Conservation (phyloP, 2,329 filamentous ascomycete genomes). For the Clonostachys chloroleuca region DNA sequence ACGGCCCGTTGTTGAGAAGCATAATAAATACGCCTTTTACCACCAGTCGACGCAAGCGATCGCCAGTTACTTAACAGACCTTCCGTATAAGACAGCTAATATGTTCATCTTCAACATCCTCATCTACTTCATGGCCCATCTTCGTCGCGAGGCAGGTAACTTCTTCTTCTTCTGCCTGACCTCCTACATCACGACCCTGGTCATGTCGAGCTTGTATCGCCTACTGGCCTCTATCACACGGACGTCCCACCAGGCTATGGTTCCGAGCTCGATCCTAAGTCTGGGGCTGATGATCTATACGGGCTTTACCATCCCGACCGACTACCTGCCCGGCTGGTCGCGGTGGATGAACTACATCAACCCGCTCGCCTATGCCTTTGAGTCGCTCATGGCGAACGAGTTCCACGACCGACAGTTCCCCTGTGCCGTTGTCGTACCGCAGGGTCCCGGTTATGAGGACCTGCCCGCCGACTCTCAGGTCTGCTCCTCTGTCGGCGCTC, state of each 20-base stretch:
- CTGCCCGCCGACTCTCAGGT: slow-evolving; percentile 36
- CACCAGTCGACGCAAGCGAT: slow-evolving; percentile 52
- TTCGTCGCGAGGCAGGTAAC: slow-evolving; percentile 1
- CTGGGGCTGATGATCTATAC: slow-evolving; percentile 39
- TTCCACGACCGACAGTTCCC: slow-evolving; percentile 61
- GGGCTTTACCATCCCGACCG: slow-evolving; percentile 33
- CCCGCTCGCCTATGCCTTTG: slow-evolving; percentile 76
- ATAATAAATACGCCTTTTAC: slow-evolving; percentile 45
- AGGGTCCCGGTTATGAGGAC: slow-evolving; percentile 9
- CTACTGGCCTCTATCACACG: slow-evolving; percentile 8
- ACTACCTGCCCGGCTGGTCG: slow-evolving; percentile 39
- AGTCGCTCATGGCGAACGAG: slow-evolving; percentile 78
- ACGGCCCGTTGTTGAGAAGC: slow-evolving; percentile 54
- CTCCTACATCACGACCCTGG: slow-evolving; percentile 66
- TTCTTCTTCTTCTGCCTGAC: slow-evolving; percentile 60
- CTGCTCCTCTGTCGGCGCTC: slow-evolving; percentile 54
- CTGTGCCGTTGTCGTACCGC: slow-evolving; percentile 45
- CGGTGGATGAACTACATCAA: slow-evolving; percentile 23
- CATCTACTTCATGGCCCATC: slow-evolving; percentile 15
- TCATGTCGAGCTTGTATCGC: slow-evolving; percentile 38
- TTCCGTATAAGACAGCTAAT: slow-evolving; percentile 54
- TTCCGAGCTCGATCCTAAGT: slow-evolving; percentile 18
- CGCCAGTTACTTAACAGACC: slow-evolving; percentile 47
- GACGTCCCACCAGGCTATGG: slow-evolving; percentile 19
- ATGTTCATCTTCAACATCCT: slow-evolving; percentile 52